phyloP scores from a whole-genome alignment of 305 asterid species.

The Fraxinus greggii region DNA sequence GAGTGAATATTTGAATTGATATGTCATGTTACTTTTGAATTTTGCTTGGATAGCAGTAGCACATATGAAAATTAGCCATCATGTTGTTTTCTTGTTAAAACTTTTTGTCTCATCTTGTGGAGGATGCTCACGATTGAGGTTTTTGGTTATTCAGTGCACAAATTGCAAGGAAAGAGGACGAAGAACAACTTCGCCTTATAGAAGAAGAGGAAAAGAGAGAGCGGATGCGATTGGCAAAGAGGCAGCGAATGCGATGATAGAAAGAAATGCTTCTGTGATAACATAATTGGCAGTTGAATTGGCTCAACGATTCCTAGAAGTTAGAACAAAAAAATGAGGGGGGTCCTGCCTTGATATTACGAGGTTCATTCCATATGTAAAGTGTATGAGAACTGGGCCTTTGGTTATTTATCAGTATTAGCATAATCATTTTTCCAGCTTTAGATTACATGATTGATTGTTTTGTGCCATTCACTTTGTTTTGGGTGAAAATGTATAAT shows the following conservation, averaged over 20 bases:
- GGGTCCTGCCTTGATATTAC: background rate
- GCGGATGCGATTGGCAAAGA: conserved; percentile 52
- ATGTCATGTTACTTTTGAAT: background rate
- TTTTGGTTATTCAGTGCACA: conserved; percentile 42
- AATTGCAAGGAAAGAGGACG: conserved; percentile 71
- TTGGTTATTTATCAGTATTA: background rate
- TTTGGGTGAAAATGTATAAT: too few species aligned
- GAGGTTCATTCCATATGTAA: background rate
- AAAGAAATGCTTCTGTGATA: background rate
- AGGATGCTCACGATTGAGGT: background rate
- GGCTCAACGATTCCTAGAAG: background rate
- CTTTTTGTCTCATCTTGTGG: background rate
- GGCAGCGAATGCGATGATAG: conserved; percentile 50
- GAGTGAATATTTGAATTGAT: background rate
- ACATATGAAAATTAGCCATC: background rate
- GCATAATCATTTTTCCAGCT: background rate
- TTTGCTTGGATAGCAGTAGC: background rate
- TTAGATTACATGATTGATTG: background rate
- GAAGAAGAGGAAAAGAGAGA: conserved; percentile 82
- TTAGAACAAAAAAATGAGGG: background rate
- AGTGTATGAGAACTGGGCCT: background rate
- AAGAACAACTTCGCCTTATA: conserved; percentile 62
- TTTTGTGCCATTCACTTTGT: background rate
- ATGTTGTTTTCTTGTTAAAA: background rate
- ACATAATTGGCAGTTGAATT: background rate